Evolutionary conservation across 208 protist genomes (phyloP), one percentile per base, ranked within the genome.

Genomic region (Wallacemonas sp.): DNA sequence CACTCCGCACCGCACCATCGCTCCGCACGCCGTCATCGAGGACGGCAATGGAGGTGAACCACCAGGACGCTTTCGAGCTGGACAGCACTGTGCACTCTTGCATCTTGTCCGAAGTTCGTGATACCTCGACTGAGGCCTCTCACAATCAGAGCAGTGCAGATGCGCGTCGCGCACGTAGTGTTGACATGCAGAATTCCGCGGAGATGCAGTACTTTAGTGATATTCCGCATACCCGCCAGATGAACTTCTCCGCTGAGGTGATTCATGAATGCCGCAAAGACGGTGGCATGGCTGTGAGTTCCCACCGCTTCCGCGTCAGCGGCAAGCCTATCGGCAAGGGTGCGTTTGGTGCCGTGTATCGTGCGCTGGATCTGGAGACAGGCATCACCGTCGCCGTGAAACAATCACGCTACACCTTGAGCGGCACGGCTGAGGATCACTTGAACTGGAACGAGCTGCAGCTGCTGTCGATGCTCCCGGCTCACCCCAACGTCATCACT

Each of bases 271-370:
- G 44, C n/a, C n/a, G n/a, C 26, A 65, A 71, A 19, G 49, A 65
- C 28, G 63, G 51, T 45, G 68, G 72, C 39, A 71, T 84, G 11
- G 67, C 49, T 2, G 69, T 88, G 2, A 66, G 46, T 1, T 66
- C 75, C 12, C 78, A 88, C 51, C 75, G 68, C 56, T 88, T 88
- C 62, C 78, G 82, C 34, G 69, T 88, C 17, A 77, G 72, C 39
- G 77, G 82, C 30, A 68, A 66, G 9, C 78, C 79, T 12, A 82
- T 89, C 26, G 83, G 83, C 12, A 84, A 79, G 39, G 83, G 83
- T 34, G 83, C 79, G 15, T 89, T 89, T 39, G 83, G 83, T 26
- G 83, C 83, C 8, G 83, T 89, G 15, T 89, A 81, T 60, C 75
- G 69, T 31, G 83, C 83, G 27, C 68, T 89, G 28, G 79, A 89